Evolutionary conservation across 164 flowering plant genomes (phyloP), one percentile per base, ranked within the genome.

Genomic region (Cinnamomum chago): DNA sequence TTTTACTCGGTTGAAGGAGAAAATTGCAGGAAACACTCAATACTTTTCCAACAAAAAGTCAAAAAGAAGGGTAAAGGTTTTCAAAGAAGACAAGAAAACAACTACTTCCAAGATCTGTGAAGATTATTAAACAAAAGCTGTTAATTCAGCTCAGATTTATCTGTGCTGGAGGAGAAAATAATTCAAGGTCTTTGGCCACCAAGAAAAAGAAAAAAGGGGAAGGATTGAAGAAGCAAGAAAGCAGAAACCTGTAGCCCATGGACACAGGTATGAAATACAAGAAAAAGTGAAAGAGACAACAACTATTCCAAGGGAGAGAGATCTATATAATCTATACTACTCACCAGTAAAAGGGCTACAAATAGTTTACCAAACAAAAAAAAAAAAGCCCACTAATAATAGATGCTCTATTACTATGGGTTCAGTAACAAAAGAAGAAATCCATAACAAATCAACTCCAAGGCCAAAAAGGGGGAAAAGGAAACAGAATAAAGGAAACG

Each of bases 1-100:
- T 67, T 28, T 67, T 67, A 71, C 67, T 62, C 27, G 55, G 15
- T 22, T 72, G 13, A 40, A 52, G 28, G 65, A 66, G 76, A 67
- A 66, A 65, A 65, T 67, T 17, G 66, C 20, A 66, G 33, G 2
- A 33, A 18, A 50, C 20, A 52, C 11, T 18, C 7, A 55, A 55
- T 55, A 3, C 60, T 55, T 25, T 73, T 18, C 28, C 50, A 51
- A 25, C 33, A 25, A 50, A 73, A 65, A 73, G 33, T 10, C 20
- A 55, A 55, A 55, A 13, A 40, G 9, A 50, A 47, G 24, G 60
- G 68, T 17, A 62, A 35, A n/a, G 40, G 50, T 47, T 65, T 47
- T 50, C 76, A 27, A 66, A 52, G 40, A 65, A 27, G 62, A 68
- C 70, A 15, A 40, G 35, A 1, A 58, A 75, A 27, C 50, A 58